Conservation (phyloP, 2,329 filamentous ascomycete genomes). For the Cordyceps cicadae region DNA sequence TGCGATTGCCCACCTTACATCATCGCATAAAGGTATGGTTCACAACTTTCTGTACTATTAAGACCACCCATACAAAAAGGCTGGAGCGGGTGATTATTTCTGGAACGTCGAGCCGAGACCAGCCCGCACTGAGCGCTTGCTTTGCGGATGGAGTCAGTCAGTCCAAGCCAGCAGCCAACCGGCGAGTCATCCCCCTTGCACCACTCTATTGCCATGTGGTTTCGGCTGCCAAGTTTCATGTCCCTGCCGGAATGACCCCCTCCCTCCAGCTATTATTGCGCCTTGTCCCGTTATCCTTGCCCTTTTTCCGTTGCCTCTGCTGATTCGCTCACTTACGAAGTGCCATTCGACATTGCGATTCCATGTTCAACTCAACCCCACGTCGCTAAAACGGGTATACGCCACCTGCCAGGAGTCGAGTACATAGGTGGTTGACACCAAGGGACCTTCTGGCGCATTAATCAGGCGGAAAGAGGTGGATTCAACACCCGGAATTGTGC, state of each 20-base stretch:
- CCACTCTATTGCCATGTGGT: constrained; percentile 3
- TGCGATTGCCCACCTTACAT: no score
- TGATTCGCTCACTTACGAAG: neutral
- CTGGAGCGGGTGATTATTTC: neutral
- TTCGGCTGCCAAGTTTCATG: neutral
- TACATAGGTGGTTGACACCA: neutral
- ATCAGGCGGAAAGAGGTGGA: neutral
- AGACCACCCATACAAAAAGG: no score
- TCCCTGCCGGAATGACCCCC: neutral
- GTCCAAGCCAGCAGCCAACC: neutral
- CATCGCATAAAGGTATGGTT: no score
- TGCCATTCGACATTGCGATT: neutral
- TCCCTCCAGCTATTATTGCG: no score
- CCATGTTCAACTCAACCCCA: neutral
- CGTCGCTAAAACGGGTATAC: neutral
- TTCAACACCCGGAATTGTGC: neutral
- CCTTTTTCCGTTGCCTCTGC: neutral
- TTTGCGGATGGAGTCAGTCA: neutral
- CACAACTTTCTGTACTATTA: no score
- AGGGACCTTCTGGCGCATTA: neutral
- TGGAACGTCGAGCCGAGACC: neutral
- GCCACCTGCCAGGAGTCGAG: neutral
- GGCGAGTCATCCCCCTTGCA: neutral
- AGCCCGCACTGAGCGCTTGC: neutral
- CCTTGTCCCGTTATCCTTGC: neutral